Base-by-base conservation (phyloP, 2,329 filamentous ascomycete species). In the Pyricularia pennisetigena region DNA sequence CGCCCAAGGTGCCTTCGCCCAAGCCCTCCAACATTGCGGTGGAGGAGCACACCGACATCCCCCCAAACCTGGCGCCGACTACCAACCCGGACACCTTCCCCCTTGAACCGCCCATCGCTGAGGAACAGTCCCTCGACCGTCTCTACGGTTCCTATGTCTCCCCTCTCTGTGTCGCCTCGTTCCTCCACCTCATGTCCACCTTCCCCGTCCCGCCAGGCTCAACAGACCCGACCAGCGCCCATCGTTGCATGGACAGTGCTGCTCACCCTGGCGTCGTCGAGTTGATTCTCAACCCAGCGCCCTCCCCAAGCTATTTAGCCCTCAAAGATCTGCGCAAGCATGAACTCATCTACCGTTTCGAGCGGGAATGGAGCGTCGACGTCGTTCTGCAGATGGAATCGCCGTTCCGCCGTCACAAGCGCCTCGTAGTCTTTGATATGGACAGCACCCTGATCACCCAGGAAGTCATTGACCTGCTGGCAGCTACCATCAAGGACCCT, bases 371-470 rank as follows among this genome's bases (percentile, higher is more conserved):
- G 92, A 94, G 93, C 74, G 89, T 95, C 59, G 92, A 96, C 78
- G 90, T 94, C 16, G 86, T 91, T 24, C 82, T 97, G 70, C 92
- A 96, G 78, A 79, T 79, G 59, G 91, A 94, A 75, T 86, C 82
- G 32, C 82, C 94, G 35, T 93, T 90, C 82, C 84, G 93, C 69
- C 86, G 90, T 30, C 87, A 96, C 78, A 94, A 94, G 72, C 87
- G 94, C 9, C 83, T 98, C 12, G 93, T 94, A 3, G 92, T 97
- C 35, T 99, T 99, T 75, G 95, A 99, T 78, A 99, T 99, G 95
- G 95, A 99, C 81, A 95, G 91, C 78, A 99, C 95, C 0, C 85
- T 99, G 70, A 98, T 99, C 76, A 91, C 94, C 68, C 94, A 99
- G 78, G 95, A 99, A 81, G 94, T 97, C 70, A 98, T 99, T 76